Percentiles rank a stretch among this genome's conserved stretches.
phyloP scores from a whole-genome alignment of 306 rosid species.

The Trifolium subterraneum region DNA sequence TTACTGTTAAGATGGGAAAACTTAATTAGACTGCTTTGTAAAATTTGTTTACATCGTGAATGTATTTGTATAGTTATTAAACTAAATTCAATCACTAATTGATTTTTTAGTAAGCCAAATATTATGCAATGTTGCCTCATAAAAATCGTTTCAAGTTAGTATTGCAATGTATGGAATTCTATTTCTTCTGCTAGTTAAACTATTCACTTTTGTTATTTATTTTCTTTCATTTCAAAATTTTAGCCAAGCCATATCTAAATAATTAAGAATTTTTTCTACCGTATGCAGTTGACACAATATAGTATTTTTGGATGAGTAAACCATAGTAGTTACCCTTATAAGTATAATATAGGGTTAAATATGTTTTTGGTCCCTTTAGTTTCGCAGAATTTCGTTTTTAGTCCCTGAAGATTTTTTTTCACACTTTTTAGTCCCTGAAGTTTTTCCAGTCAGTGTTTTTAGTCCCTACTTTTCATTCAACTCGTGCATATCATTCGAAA shows the following conservation, averaged over 20 bases:
- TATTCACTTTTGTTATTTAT: slow-evolving; percentile 15
- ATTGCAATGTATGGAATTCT: not conserved
- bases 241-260: not conserved
- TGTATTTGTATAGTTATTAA: not conserved
- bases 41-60: not conserved
- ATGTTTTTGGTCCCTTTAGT: too few relatives aligned
- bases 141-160: slow-evolving; percentile 4
- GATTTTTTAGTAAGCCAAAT: slow-evolving; percentile 6
- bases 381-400: too few relatives aligned
- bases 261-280: not conserved
- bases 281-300: not conserved
- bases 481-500: too few relatives aligned
- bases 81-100: not conserved
- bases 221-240: slow-evolving; percentile 5
- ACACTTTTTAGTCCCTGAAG: too few relatives aligned
- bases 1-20: not conserved
- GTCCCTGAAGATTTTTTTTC: too few relatives aligned
- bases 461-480: too few relatives aligned
- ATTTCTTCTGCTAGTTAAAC: not conserved
- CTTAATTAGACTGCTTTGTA: not conserved
- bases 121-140: slow-evolving; percentile 5
- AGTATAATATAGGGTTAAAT: too few relatives aligned
- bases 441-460: too few relatives aligned
- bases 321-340: not conserved
- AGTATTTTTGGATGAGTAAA: not conserved